Base-by-base conservation (phyloP, 2,329 filamentous ascomycete genomes). In the Coniochaeta sp. region DNA sequence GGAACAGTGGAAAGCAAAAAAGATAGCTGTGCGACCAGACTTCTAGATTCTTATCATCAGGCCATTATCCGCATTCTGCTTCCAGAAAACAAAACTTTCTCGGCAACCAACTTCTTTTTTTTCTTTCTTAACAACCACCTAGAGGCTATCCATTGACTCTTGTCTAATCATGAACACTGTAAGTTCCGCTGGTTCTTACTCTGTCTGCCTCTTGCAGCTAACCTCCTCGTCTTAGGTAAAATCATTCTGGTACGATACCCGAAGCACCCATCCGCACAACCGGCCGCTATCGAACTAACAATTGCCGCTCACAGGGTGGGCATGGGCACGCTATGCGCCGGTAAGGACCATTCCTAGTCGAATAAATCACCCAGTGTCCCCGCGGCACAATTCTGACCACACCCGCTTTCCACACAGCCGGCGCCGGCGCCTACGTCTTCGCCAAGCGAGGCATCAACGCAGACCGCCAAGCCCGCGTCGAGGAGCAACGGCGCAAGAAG, bases 361-460 rank as follows among this genome's bases (percentile, higher is more conserved):
- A n/a, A 3, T 5, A n/a, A 47, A 24, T 22, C 22, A 4, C 38
- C 17, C 38, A 2, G 58, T 26, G 17, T 9, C 16, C n/a, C 34
- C 54, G 69, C 58, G 9, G 55, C 54, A 40, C 24, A 40, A 55
- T 6, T 31, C 47, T 52, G 22, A 52, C n/a, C 47, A 9, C 28
- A 52, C 22, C 9, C 22, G 24, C 5, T 14, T 26, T n/a, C 22
- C 6, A 47, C 64, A 59, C 70, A 92, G 91, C 93, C 66, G 95
- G 93, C 71, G 95, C 86, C 65, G 90, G 89, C 64, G 92, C 93
- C 69, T 99, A 98, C 81, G 92, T 90, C 79, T 96, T 97, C 73
- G 95, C 95, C 65, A 99, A 99, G 82, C 84, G 86, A 71, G 88
- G 88, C 74, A 96, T 99, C 82, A 96, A 97, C 72, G 90, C 90